Conservation (phyloP, 805 yeast genomes). For the Debaryomyces hansenii region DNA sequence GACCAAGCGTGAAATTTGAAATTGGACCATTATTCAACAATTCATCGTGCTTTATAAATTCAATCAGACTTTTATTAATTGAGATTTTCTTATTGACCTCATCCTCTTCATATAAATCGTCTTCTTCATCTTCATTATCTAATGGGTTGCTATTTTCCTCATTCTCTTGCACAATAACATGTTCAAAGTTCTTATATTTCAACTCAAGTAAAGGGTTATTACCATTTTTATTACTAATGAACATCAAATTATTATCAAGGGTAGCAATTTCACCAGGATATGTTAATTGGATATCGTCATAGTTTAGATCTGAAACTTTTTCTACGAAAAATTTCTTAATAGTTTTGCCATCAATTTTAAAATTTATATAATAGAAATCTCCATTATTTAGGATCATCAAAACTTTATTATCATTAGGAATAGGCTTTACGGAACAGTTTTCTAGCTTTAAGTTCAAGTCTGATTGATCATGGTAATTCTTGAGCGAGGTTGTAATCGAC, state of each 20-base stretch:
- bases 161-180: not conserved
- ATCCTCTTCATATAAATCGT: conserved; percentile 38
- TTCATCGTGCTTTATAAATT: conserved; percentile 50
- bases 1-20: conserved; percentile 65
- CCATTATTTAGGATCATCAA: conserved; percentile 34
- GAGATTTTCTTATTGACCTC: conserved; percentile 24
- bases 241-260: conserved; percentile 46
- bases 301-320: conserved; percentile 22
- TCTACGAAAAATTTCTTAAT: conserved; percentile 35
- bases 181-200: conserved; percentile 19
- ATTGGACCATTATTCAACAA: conserved; percentile 73
- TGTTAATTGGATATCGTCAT: conserved; percentile 34
- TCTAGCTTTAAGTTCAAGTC: conserved; percentile 56
- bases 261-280: conserved; percentile 43
- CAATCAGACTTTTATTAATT: conserved; percentile 17
- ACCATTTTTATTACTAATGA: conserved; percentile 62
- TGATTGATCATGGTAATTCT: conserved; percentile 47
- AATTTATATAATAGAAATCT: conserved; percentile 32
- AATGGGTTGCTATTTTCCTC: conserved; percentile 4
- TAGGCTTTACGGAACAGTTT: conserved; percentile 38
- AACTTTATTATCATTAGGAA: conserved; percentile 37
- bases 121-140: conserved; percentile 46
- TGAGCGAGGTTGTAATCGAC: conserved; percentile 32
- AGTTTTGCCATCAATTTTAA: conserved; percentile 44
- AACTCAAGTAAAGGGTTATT: conserved; percentile 54